Evolutionary conservation across 116 monocot genomes (phyloP).

Genomic region (Posidonia oceanica): DNA sequence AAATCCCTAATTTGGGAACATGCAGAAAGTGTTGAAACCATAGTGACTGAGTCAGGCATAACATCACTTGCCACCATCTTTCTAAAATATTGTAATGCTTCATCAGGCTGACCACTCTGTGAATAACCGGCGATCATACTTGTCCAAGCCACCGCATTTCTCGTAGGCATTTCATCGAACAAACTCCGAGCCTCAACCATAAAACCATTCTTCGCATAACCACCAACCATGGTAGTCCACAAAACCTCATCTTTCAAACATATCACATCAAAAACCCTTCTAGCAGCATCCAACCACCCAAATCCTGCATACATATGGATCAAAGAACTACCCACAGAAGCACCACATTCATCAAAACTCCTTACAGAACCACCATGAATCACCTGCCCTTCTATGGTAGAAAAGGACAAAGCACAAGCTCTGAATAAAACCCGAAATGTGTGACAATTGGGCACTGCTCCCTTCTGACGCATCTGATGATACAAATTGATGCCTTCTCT

Average conservation of each 20-base stretch:
- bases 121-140: slow-evolving; percentile 44
- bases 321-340: slow-evolving; percentile 24
- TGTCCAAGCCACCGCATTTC: slow-evolving; percentile 61
- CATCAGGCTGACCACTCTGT: slow-evolving; percentile 13
- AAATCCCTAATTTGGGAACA: slow-evolving; percentile 46
- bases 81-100: slow-evolving; percentile 29
- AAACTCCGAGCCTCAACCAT: slow-evolving; percentile 30
- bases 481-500: slow-evolving; percentile 14
- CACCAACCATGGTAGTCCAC: slow-evolving; percentile 51
- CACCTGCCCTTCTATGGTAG: slow-evolving; percentile 9
- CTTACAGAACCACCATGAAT: slow-evolving; percentile 32
- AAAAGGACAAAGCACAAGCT: slow-evolving; percentile 18
- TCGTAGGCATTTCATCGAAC: slow-evolving; percentile 46
- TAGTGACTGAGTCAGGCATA: slow-evolving; percentile 30
- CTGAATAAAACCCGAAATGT: slow-evolving; percentile 54
- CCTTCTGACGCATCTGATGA: slow-evolving; percentile 23
- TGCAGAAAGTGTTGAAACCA: slow-evolving; percentile 43
- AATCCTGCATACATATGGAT: slow-evolving; percentile 53
- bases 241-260: slow-evolving; percentile 28
- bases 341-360: slow-evolving; percentile 13
- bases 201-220: slow-evolving; percentile 23
- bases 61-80: slow-evolving; percentile 36
- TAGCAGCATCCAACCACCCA: slow-evolving; percentile 18
- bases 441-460: slow-evolving; percentile 18
- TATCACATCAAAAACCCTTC: slow-evolving; percentile 22